These are phyloP conservation scores for Botrytis sinoallii DNA, from an alignment of 2,329 filamentous ascomycete genomes.

Conservation along the genomic window DNA sequence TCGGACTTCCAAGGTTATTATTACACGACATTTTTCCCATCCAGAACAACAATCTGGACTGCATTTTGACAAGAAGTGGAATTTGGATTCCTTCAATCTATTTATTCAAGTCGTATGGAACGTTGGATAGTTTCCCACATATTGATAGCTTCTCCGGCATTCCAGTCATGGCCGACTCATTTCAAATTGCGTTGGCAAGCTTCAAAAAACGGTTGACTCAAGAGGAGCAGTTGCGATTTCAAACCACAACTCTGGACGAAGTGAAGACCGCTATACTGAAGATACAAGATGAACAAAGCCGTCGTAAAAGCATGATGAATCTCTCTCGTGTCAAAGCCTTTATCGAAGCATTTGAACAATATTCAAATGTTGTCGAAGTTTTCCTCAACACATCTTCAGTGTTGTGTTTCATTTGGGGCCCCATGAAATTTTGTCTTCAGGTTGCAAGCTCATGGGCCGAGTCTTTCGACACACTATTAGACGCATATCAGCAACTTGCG, in stretches of 20 bases:
- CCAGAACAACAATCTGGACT: too few relatives aligned
- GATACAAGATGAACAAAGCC: conserved; percentile 37
- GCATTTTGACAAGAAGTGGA: too few relatives aligned
- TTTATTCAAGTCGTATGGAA: too few relatives aligned
- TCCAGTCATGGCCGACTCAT: conserved; percentile 1
- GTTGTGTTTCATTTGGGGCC: conserved; percentile 41
- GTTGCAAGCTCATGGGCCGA: conserved; percentile 38
- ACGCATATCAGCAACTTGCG: conserved; percentile 41
- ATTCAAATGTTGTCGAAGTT: conserved; percentile 39
- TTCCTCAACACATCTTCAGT: conserved; percentile 37
- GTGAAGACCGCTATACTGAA: conserved; percentile 24
- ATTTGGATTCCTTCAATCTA: too few relatives aligned
- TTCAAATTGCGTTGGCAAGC: conserved; percentile 21
- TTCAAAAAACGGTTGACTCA: conserved; percentile 23
- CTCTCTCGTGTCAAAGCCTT: conserved; percentile 36
- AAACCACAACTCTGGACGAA: conserved; percentile 29
- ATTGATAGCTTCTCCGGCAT: not conserved
- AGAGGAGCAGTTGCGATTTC: conserved; percentile 23
- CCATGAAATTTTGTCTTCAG: conserved; percentile 41
- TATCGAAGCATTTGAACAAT: conserved; percentile 41
- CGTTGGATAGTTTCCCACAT: too few relatives aligned
- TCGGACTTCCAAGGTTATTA: too few relatives aligned
- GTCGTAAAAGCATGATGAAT: conserved; percentile 31
- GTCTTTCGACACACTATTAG: conserved; percentile 40
- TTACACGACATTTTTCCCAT: too few relatives aligned